Percentiles rank a stretch among this genome's conserved stretches.
Conservation (phyloP, 139 green algal species). For the Edaphochlamys debaryana region DNA sequence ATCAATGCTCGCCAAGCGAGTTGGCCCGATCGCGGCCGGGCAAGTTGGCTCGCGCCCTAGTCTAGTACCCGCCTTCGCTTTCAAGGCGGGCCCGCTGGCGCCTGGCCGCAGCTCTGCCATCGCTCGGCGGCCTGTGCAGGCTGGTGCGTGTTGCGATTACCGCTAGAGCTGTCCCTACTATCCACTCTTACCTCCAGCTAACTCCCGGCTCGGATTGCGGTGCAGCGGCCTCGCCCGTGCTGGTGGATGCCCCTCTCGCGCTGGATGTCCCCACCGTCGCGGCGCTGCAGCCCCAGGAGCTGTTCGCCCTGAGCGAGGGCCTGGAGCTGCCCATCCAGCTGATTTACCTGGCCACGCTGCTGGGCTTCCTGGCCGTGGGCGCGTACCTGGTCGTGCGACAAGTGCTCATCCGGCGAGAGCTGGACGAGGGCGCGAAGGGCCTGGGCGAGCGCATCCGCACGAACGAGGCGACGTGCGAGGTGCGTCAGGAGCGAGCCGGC, state of each 20-base stretch:
- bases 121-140: constrained; percentile 2
- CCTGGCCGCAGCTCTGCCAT: background rate
- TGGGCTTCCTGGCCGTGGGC: constrained; percentile 88
- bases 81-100: background rate
- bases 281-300: constrained; percentile 7
- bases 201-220: background rate
- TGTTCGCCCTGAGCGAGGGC: constrained; percentile 71
- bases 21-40: no score
- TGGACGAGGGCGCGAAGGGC: constrained; percentile 96
- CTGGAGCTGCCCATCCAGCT: constrained; percentile 92
- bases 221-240: background rate
- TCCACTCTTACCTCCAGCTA: background rate
- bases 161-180: no score
- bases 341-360: constrained; percentile 89
- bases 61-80: background rate
- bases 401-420: constrained; percentile 92
- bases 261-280: constrained; percentile 10
- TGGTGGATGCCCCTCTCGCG: background rate
- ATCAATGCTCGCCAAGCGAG: no score
- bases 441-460: constrained; percentile 93
- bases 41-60: background rate
- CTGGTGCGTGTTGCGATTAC: background rate
- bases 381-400: constrained; percentile 96
- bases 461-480: constrained; percentile 83
- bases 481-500: no score